A percentile compares a stretch with the other conserved stretches of the same genome.
phyloP scores from a whole-genome alignment of 2,329 filamentous ascomycete genomes.

The Tolypocladium sp. region DNA sequence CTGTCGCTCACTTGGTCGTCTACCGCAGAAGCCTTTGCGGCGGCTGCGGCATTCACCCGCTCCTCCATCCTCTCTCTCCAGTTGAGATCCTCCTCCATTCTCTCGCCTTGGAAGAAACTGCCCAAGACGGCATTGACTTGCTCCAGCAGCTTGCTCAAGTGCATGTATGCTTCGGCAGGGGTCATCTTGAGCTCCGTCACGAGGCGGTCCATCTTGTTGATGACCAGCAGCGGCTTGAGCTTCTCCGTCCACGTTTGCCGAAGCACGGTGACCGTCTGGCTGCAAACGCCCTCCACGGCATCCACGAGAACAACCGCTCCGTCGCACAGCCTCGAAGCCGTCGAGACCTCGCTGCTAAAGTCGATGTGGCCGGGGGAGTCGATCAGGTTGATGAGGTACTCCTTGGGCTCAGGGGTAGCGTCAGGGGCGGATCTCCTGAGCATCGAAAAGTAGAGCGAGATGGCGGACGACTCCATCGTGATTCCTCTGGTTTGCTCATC shows the following conservation, averaged over 20 bases:
- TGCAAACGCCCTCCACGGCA: conserved; percentile 95
- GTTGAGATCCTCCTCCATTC: conserved; percentile 96
- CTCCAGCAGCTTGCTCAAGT: conserved; percentile 81
- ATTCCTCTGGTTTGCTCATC: conserved; percentile 95
- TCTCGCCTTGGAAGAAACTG: conserved; percentile 94
- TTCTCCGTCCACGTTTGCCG: conserved; percentile 94
- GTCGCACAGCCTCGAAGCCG: conserved; percentile 87
- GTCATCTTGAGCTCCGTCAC: conserved; percentile 93
- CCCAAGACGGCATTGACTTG: conserved; percentile 96
- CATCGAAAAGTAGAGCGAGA: conserved; percentile 93
- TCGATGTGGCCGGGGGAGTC: conserved; percentile 98
- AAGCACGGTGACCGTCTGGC: conserved; percentile 93
- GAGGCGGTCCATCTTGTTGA: conserved; percentile 97
- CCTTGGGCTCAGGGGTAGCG: conserved; percentile 61
- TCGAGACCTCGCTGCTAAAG: conserved; percentile 97
- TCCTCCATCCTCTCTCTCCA: conserved; percentile 94
- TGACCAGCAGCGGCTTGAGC: conserved; percentile 84
- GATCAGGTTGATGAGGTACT: conserved; percentile 95
- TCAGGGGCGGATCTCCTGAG: conserved; percentile 64
- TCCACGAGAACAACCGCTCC: conserved; percentile 92
- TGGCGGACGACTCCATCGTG: conserved; percentile 99
- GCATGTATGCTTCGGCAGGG: conserved; percentile 77
- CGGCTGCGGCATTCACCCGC: conserved; percentile 61
- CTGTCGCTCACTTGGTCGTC: conserved; percentile 41
- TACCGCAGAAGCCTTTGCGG: conserved; percentile 44